Conservation (phyloP, 2,329 filamentous ascomycete species). For the Knufia petricola region DNA sequence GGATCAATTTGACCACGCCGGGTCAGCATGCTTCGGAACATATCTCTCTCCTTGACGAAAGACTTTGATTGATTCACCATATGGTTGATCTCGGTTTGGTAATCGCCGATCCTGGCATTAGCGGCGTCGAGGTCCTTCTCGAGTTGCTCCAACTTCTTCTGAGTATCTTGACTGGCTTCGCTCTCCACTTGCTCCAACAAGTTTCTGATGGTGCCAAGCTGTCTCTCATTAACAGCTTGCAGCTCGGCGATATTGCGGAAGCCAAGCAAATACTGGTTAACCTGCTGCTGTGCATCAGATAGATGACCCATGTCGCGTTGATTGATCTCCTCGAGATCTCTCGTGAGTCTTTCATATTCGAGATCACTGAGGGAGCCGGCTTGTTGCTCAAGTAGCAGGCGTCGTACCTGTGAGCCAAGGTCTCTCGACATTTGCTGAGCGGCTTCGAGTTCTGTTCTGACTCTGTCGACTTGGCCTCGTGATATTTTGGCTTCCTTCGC, state of each 20-base stretch:
- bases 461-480: conserved; percentile 58
- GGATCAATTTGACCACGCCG: conserved; percentile 59
- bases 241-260: conserved; percentile 80
- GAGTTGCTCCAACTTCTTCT: conserved; percentile 45
- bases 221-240: conserved; percentile 76
- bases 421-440: conserved; percentile 81
- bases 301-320: conserved; percentile 67
- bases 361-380: conserved; percentile 69
- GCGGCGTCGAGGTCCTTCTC: conserved; percentile 57
- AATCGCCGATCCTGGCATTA: conserved; percentile 59
- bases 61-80: conserved; percentile 79
- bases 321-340: conserved; percentile 33
- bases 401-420: conserved; percentile 79
- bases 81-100: conserved; percentile 73
- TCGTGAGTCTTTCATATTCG: conserved; percentile 34
- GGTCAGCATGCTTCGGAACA: conserved; percentile 90
- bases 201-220: conserved; percentile 72
- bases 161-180: conserved; percentile 63
- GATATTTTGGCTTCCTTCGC: conserved; percentile 70
- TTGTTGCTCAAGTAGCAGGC: conserved; percentile 78
- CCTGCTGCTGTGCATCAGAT: conserved; percentile 78
- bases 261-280: conserved; percentile 77
- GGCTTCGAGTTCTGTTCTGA: conserved; percentile 60
- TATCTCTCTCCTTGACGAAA: conserved; percentile 90
- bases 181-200: conserved; percentile 85